These are phyloP conservation scores for Tuber magnatum DNA, from an alignment of 495 filamentous ascomycete genomes.

Conservation along the genomic window DNA sequence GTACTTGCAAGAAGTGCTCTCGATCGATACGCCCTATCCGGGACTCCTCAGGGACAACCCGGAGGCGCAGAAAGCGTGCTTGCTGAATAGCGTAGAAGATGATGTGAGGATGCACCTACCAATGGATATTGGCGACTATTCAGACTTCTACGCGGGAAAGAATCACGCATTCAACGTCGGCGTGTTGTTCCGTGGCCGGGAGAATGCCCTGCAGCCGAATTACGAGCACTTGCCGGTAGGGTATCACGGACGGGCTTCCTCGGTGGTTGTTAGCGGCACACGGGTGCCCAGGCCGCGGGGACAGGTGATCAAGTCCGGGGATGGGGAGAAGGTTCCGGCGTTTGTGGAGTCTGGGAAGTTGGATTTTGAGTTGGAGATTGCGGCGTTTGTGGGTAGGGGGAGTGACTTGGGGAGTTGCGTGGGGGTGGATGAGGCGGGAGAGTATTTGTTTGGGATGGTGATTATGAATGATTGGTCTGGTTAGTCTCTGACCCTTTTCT, in stretches of 20 bases:
- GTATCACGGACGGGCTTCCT: slow-evolving; percentile 78
- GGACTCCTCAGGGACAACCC: slow-evolving; percentile 55
- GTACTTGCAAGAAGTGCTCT: slow-evolving; percentile 66
- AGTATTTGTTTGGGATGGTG: slow-evolving; percentile 78
- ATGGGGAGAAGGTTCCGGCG: slow-evolving; percentile 44
- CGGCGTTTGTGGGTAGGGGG: slow-evolving; percentile 62
- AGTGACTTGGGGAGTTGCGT: slow-evolving; percentile 62
- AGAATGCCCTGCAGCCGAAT: slow-evolving; percentile 78
- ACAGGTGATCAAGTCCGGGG: slow-evolving; percentile 54
- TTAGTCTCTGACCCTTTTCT: slow-evolving; percentile 25
- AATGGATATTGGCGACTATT: slow-evolving; percentile 88
- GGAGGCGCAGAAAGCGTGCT: slow-evolving; percentile 48
- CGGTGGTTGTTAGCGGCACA: slow-evolving; percentile 69
- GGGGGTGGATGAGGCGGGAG: slow-evolving; percentile 58
- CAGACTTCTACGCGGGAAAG: slow-evolving; percentile 90
- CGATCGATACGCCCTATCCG: slow-evolving; percentile 51
- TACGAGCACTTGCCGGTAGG: slow-evolving; percentile 86
- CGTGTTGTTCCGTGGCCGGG: slow-evolving; percentile 70
- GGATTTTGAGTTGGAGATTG: slow-evolving; percentile 85
- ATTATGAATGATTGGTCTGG: slow-evolving; percentile 81
- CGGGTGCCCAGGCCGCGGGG: slow-evolving; percentile 69
- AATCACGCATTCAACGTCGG: slow-evolving; percentile 83
- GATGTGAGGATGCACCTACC: slow-evolving; percentile 66
- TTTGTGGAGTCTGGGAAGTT: slow-evolving; percentile 60
- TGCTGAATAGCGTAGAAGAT: slow-evolving; percentile 42